phyloP scores from a whole-genome alignment of 2,329 filamentous ascomycete species.

The Paecilomyces formosus region DNA sequence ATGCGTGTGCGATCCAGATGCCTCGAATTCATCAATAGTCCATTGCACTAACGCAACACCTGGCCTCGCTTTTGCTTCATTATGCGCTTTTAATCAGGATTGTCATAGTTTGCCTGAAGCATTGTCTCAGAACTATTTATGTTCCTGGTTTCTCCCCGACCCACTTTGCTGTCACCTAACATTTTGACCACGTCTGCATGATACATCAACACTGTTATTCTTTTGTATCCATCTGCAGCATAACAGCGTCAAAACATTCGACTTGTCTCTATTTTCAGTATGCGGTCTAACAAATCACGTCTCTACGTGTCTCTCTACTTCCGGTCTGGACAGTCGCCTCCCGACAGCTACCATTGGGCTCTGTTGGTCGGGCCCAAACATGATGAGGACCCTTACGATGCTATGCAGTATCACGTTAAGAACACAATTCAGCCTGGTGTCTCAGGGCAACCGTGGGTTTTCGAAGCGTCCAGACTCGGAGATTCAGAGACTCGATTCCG shows the following conservation, averaged over 20 bases:
- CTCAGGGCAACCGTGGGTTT: not conserved
- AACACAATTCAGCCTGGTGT: not conserved
- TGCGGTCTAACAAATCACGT: not conserved
- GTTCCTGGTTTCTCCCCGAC: not conserved
- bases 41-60: not conserved
- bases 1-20: not conserved
- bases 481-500: not conserved
- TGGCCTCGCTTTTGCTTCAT: not conserved
- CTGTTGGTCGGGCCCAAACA: not conserved
- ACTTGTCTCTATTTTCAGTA: not conserved
- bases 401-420: constrained; percentile 1
- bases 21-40: not conserved
- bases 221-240: not conserved
- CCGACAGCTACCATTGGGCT: constrained; percentile 1
- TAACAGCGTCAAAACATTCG: not conserved
- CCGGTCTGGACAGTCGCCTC: not conserved
- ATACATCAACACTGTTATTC: not conserved
- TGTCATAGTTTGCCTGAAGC: not conserved
- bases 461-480: not conserved
- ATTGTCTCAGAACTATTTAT: not conserved
- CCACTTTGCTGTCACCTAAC: not conserved
- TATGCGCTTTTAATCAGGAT: not conserved
- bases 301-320: constrained; percentile 1
- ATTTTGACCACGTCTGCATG: not conserved
- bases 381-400: not conserved